Evolutionary conservation across 331 rosid genomes (phyloP), one percentile per base, ranked within the genome.

Genomic region (Rosa hybrid): DNA sequence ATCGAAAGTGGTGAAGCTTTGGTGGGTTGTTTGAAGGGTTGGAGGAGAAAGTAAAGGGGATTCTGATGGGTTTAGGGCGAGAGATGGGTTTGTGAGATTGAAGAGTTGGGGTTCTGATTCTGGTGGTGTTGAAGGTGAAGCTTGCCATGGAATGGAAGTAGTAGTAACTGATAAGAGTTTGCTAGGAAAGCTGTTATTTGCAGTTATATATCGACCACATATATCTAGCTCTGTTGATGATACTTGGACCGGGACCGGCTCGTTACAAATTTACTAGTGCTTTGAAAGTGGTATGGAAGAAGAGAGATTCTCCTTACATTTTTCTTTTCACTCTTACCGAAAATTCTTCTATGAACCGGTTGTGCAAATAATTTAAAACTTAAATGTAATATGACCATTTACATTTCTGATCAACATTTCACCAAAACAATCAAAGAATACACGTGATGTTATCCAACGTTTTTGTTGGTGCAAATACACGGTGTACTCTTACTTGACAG

Each of bases 81-180:
- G 90, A 74, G 48, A 74, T 78, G 83, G 83, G 11, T 56, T 77
- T 88, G 54, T 64, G 76, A 16, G 30, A 71, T n/a, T 86, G 89
- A 68, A 90, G 44, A 0, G 84, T 27, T 71, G 89, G 87, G 81
- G 81, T 85, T 90, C 85, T 89, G 81, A 93, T 82, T 86, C 92
- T 83, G 64, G 92, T 64, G 53, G 91, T 71, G 76, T 86, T 90
- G 86, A 94, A 91, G 88, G 86, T 90, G 65, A 95, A 87, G 84
- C 92, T 84, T 74, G 98, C 97, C 97, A 93, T 91, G 88, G 71
- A 67, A 38, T 89, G 88, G 92, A 72, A 72, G 78, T 17, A 25
- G 71, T 79, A 0, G 81, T 0, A 68, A 81, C 51, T 45, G 85
- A 80, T 68, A 65, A 65, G 49, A 77, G 78, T 30, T 38, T 2